These are phyloP conservation scores for Backusella mclennaniae DNA, from an alignment of 192 early-diverging fungal genomes.

Conservation along the genomic window DNA sequence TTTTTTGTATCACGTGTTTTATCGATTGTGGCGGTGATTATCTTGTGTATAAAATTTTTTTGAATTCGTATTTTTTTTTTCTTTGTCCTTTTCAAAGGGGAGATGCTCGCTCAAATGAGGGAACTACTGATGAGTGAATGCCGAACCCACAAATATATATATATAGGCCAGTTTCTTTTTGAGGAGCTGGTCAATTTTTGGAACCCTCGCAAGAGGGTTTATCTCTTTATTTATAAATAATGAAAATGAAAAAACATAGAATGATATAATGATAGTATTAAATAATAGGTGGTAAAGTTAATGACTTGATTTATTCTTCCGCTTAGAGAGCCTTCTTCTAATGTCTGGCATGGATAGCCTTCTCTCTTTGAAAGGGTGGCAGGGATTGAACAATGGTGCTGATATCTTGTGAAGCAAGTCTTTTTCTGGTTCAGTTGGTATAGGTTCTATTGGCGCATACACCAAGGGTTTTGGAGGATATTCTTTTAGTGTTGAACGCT, in stretches of 20 bases:
- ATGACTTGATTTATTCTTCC: background rate
- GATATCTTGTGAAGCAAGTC: constrained; percentile 14
- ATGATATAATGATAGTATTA: background rate
- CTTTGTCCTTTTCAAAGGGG: constrained; percentile 21
- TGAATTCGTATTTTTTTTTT: background rate
- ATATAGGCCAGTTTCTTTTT: background rate
- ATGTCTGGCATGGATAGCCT: background rate
- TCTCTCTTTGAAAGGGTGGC: background rate
- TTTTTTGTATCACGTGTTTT: background rate
- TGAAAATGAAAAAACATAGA: background rate
- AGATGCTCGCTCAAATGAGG: constrained; percentile 19
- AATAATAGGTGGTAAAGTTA: background rate
- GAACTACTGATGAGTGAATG: constrained; percentile 19
- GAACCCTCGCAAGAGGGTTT: constrained; percentile 7
- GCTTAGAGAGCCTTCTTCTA: background rate
- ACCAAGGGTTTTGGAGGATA: constrained; percentile 28
- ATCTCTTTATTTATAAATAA: constrained; percentile 6
- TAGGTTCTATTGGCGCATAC: constrained; percentile 25
- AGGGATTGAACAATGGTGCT: background rate
- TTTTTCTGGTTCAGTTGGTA: background rate
- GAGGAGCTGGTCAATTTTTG: constrained; percentile 14
- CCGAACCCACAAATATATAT: constrained; percentile 8
- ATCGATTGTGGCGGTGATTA: background rate
- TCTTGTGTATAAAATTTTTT: background rate
- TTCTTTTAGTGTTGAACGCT: constrained; percentile 12